A percentile compares a stretch with the other conserved stretches of the same genome.
Conservation (phyloP, 225 moss, liverwort and hornwort species). For the Marchantia paleacea region DNA sequence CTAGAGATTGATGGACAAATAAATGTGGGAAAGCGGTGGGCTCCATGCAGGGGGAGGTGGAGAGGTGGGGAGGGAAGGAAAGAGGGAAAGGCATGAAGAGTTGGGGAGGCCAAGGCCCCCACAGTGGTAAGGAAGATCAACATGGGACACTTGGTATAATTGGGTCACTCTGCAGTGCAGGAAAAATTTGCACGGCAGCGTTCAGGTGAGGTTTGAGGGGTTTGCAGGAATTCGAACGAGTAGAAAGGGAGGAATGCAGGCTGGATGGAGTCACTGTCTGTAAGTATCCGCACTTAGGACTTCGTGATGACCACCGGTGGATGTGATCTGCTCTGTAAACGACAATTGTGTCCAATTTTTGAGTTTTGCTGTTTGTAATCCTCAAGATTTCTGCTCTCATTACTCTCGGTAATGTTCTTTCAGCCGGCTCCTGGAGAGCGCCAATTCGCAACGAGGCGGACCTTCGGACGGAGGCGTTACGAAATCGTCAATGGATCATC, state of each 20-base stretch:
- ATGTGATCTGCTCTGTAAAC: background rate
- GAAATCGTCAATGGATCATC: slow-evolving; percentile 23
- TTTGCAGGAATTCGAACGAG: background rate
- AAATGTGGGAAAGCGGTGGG: no score
- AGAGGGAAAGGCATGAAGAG: no score
- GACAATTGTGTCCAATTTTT: background rate
- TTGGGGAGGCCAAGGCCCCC: no score
- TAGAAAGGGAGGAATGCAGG: slow-evolving; percentile 13
- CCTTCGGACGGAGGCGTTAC: slow-evolving; percentile 22
- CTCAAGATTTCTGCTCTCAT: background rate
- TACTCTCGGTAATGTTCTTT: background rate
- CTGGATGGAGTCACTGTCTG: slow-evolving; percentile 13
- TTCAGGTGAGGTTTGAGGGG: background rate
- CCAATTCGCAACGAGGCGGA: slow-evolving; percentile 40
- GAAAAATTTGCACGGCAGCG: background rate
- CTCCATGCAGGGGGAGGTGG: no score
- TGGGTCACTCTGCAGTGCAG: background rate
- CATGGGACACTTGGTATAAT: no score
- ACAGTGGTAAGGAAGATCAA: no score
- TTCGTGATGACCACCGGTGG: background rate
- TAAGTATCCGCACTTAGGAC: background rate
- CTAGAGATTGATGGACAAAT: no score
- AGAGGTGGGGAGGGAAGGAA: no score
- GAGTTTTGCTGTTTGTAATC: background rate
- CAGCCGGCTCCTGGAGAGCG: slow-evolving; percentile 43